Evolutionary conservation across 164 flowering plant species (phyloP), one percentile per base, ranked within the genome.

Genomic region (Protea cynaroides): DNA sequence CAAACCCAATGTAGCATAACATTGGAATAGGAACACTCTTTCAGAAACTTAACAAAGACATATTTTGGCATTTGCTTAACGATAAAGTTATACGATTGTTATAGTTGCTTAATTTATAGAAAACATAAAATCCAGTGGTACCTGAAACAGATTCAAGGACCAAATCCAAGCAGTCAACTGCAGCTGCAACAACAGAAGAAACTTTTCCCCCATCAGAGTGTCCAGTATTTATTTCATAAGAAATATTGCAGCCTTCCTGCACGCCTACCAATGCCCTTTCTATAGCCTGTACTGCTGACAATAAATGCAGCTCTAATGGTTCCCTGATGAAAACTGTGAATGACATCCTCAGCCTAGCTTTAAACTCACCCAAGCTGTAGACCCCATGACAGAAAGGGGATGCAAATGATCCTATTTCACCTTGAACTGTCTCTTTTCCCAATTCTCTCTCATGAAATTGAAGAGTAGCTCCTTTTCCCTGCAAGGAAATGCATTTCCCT

Each of bases 221-320:
- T 64, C 88, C 90, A 50, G 73, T 78, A 59, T 52, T 58, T 54
- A 90, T 72, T 36, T 77, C 86, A 76, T 85, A 89, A 50, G 60
- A 67, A 59, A 63, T 61, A 52, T 71, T 34, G 68, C 79, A 82
- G 23, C 74, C 80, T 59, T 79, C 86, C 56, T 69, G 73, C 19
- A 78, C 80, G 55, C 98, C 98, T 64, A 85, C 86, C 29, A 94
- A 67, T 65, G 97, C 95, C 79, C 90, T 87, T 76, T 89, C 91
- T 62, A 90, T 56, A 58, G 82, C 79, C 62, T 90, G 84, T 40
- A 91, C 53, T 7, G 82, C 83, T 50, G 88, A 78, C 60, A 75
- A 66, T n/a, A 88, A 64, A 79, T 84, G 90, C 69, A 77, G 71
- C 66, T 86, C 85, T 38, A 80, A 75, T 52, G 92, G 72, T 58